Base-by-base conservation (phyloP, 352 stramenopile species). In the Thraustochytrium sp. region DNA sequence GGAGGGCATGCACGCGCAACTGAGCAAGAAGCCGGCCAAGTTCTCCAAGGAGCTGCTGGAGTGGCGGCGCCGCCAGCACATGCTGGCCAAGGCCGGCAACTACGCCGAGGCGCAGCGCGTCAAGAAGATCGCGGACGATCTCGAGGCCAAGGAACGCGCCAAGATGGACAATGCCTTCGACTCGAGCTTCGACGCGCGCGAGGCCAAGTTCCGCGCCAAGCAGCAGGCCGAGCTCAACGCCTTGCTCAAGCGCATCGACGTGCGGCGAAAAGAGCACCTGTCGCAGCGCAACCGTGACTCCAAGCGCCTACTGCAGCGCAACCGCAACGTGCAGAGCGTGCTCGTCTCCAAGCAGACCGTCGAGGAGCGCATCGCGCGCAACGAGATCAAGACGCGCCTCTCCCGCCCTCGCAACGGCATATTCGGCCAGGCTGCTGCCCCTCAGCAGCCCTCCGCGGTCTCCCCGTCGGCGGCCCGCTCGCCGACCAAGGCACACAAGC, bases 101-200 rank as follows among this genome's bases (percentile, higher is more conserved):
- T 98, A 98, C 83, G 86, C 88, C 4, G 93, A 98, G 78, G 95
- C 95, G 2, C 94, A 98, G 82, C 96, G 96, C 86, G 95, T 97
- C 68, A 98, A 98, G 88, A 89, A 95, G 82, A 94, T 98, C 74
- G 92, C 94, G 0, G 94, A 98, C 84, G 90, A 94, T 40, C 90
- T 98, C 65, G 94, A 98, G 85, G 90, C 94, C 9, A 90, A 96
- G 53, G 95, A 98, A 85, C 90, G 92, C 8, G 84, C 87, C 38
- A 93, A 92, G 55, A 96, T 97, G 90, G 92, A 92, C 64, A 88
- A 96, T 26, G 89, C 93, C 74, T 89, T 92, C 73, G 88, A 92
- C 11, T 75, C 86, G 16, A 87, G 92, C 8, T 95, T 97, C 62
- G 86, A 88, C 13, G 89, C 92, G 73, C 97, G 96, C 85, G 93